These are phyloP conservation scores for Phylloporus gajari DNA, from an alignment of 1,284 basidiomycete genomes.

Conservation along the genomic window DNA sequence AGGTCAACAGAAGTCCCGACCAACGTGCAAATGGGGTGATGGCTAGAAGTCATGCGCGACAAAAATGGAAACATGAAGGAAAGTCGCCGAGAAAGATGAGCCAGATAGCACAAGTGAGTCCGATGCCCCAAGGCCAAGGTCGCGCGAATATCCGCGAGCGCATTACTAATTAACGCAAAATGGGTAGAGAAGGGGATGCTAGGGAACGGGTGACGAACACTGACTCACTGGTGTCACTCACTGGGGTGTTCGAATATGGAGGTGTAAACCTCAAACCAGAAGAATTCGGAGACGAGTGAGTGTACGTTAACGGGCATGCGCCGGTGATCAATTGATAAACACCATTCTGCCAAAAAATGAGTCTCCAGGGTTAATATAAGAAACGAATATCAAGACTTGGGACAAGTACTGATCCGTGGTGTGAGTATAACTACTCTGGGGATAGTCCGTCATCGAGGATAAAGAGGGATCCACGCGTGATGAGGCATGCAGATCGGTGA, in stretches of 20 bases:
- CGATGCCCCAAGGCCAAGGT: neutral
- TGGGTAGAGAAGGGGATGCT: neutral
- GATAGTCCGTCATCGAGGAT: slow-evolving; percentile 1
- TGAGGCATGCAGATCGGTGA: slow-evolving; percentile 14
- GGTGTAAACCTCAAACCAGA: slow-evolving; percentile 35
- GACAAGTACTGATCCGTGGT: slow-evolving; percentile 15
- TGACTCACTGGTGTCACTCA: slow-evolving; percentile 40
- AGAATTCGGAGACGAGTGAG: slow-evolving; percentile 32
- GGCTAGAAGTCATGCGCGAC: neutral
- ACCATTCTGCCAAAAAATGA: slow-evolving; percentile 32
- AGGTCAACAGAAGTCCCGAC: neutral
- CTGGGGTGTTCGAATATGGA: slow-evolving; percentile 38
- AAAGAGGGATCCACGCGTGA: slow-evolving; percentile 1
- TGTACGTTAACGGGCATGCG: slow-evolving; percentile 10
- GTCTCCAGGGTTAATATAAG: slow-evolving; percentile 1
- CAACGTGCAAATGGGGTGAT: neutral
- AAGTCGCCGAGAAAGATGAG: neutral
- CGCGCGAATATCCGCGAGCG: neutral
- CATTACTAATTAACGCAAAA: neutral
- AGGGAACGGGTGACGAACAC: neutral
- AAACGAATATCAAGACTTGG: neutral
- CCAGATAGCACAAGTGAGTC: neutral
- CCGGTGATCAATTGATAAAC: slow-evolving; percentile 9
- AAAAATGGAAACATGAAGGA: slow-evolving; percentile 14
- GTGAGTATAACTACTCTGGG: slow-evolving; percentile 11